phyloP scores from a whole-genome alignment of 306 rosid genomes.

The peach (Prunus persica) region Prunus_persica_NCBIv2 NC_034013.1:1688501-1689000 shows the following conservation, averaged over 20 bases:
- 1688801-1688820: background rate
- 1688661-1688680: too few species aligned
- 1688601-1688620: too few species aligned
- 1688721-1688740: too few species aligned
- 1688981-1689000: background rate
- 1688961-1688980: too few species aligned
- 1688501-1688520: too few species aligned
- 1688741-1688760: background rate
- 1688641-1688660: too few species aligned
- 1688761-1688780: background rate
- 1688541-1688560: too few species aligned
- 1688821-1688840: background rate
- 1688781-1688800: background rate
- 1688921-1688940: background rate
- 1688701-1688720: background rate
- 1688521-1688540: too few species aligned
- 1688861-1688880: background rate
- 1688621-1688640: too few species aligned
- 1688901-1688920: background rate
- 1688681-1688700: background rate
- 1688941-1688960: background rate
- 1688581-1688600: too few species aligned
- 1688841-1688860: background rate
- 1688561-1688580: too few species aligned
- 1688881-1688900: background rate